A percentile compares a stretch with the other conserved stretches of the same genome.
These are phyloP conservation scores for Angophora floribunda DNA, from an alignment of 345 rosid genomes.

Conservation along the genomic window DNA sequence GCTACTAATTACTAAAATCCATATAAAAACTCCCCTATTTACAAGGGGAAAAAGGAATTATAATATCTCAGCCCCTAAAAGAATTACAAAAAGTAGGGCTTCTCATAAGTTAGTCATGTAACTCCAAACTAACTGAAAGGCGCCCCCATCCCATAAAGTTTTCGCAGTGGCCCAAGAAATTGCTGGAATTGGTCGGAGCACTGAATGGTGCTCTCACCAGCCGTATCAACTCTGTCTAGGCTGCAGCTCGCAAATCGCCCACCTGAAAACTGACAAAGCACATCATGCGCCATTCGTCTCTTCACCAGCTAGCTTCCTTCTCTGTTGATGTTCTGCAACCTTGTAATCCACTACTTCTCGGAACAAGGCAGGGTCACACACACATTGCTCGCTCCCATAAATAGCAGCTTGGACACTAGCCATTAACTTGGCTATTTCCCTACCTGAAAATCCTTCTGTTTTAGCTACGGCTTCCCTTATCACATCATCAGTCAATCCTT, in stretches of 20 bases:
- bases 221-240: not conserved
- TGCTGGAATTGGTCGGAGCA: not conserved
- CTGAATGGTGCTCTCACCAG: not conserved
- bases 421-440: slow-evolving; percentile 91
- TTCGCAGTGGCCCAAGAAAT: not conserved
- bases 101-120: not conserved
- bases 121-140: not conserved
- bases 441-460: slow-evolving; percentile 83
- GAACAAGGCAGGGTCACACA: slow-evolving; percentile 61
- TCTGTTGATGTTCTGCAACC: slow-evolving; percentile 91
- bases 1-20: not conserved
- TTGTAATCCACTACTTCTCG: slow-evolving; percentile 91
- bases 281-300: slow-evolving; percentile 1
- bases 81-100: not conserved
- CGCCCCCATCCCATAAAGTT: not conserved
- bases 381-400: slow-evolving; percentile 73
- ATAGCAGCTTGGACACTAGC: slow-evolving; percentile 92
- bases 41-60: not conserved
- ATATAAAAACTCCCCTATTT: not conserved
- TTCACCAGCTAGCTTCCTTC: slow-evolving; percentile 52
- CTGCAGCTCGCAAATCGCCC: not conserved
- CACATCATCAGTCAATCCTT: slow-evolving; percentile 66
- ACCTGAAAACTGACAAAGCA: not conserved
- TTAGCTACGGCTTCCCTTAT: slow-evolving; percentile 77
- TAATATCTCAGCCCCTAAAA: not conserved